Conservation (phyloP, 768 basidiomycete species). For the Podaxis carcinomalis region DNA sequence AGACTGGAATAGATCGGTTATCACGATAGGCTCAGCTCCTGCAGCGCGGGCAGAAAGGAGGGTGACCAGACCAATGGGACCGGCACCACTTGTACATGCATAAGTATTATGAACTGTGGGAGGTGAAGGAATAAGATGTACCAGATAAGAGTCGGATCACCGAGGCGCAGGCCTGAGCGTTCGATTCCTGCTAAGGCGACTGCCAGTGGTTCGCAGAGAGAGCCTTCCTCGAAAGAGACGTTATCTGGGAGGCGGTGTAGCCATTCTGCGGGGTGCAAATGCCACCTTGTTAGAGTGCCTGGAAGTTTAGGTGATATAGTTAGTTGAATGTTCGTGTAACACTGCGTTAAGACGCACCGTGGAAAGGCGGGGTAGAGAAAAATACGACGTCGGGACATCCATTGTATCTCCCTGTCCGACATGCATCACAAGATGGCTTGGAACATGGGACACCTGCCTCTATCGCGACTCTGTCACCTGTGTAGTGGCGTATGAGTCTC, state of each 20-base stretch:
- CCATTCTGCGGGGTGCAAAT: constrained; percentile 65
- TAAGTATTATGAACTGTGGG: background rate
- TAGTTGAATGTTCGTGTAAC: background rate
- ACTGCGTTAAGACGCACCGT: constrained; percentile 32
- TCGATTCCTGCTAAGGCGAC: constrained; percentile 69
- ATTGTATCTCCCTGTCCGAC: constrained; percentile 62
- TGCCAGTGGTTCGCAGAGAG: constrained; percentile 63
- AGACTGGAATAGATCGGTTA: constrained; percentile 63
- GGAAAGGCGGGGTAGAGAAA: constrained; percentile 68
- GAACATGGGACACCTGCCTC: constrained; percentile 70
- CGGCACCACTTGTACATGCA: constrained; percentile 45
- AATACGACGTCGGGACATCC: constrained; percentile 59
- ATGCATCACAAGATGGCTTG: constrained; percentile 54
- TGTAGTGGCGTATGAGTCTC: background rate
- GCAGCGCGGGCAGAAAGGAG: constrained; percentile 63
- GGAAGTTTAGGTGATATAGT: background rate
- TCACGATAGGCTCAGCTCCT: constrained; percentile 66
- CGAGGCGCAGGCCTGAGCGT: constrained; percentile 58
- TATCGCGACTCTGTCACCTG: constrained; percentile 65
- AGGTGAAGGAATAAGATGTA: constrained; percentile 17
- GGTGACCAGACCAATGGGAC: constrained; percentile 62
- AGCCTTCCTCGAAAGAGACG: constrained; percentile 64
- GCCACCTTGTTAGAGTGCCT: constrained; percentile 65
- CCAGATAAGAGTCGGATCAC: constrained; percentile 62
- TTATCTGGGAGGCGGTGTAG: constrained; percentile 59